Evolutionary conservation across 116 monocot species (phyloP), one percentile per base, ranked within the genome.

Genomic region (Posidonia oceanica): DNA sequence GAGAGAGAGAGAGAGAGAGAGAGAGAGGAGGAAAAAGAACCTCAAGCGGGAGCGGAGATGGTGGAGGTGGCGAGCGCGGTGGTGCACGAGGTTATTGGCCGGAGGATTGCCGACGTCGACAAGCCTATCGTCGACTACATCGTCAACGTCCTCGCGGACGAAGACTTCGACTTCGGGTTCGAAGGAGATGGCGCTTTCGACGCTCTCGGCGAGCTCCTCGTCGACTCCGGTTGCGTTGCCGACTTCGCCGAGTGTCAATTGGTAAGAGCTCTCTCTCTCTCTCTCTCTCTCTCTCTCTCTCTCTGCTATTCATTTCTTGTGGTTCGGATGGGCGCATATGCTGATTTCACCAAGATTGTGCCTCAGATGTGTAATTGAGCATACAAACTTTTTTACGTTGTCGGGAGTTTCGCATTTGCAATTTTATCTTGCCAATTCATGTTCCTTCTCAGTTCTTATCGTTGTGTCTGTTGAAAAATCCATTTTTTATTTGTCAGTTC

Each of bases 151-250:
- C 88, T 98, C 61, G 98, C 93, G 64, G 98, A 98, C 70, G 98
- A 98, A 18, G 98, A 98, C 78, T 98, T 98, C 88, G 98, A 98
- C 69, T 98, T 93, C 88, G 98, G 93, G 63, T 55, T 65, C 79
- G 87, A 90, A 58, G 98, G 98, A 20, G 87, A 90, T 39, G 93
- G 93, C 67, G 90, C 90, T 54, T 86, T 84, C 75, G 87, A 98
- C 4, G 98, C 93, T 68, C 3, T 98, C 54, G 98, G 93, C 2
- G 90, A 98, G 70, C 98, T 93, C 67, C 93, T 97, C 64, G 79
- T 97, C 63, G 97, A 97, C 66, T 81, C 92, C 37, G 87, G 89
- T 10, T 97, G 97, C 78, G 92, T 97, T n/a, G 1, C 37, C 6
- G 89, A 97, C 69, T 23, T 41, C 54, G 61, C 68, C n/a, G 87